phyloP scores from a whole-genome alignment of 352 stramenopile species.

The Phytophthora sansomeana region DNA sequence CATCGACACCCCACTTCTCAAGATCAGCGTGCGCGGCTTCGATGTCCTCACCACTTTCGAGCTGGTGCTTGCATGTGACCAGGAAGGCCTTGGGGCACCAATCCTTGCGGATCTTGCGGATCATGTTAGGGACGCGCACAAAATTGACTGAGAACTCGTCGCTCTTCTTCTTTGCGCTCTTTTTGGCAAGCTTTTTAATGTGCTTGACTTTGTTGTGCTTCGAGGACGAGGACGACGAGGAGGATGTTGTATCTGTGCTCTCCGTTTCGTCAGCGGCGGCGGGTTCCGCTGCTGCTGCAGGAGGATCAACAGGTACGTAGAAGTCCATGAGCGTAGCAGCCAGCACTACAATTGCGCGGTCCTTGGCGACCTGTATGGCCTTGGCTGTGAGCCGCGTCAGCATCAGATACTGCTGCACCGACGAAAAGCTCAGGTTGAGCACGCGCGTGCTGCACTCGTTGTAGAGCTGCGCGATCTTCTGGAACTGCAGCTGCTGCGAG shows the following conservation, averaged over 20 bases:
- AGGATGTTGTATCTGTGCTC: conserved; percentile 18
- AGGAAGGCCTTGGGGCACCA: conserved; percentile 86
- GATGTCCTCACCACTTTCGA: conserved; percentile 76
- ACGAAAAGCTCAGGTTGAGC: conserved; percentile 80
- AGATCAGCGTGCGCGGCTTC: conserved; percentile 73
- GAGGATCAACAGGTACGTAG: conserved; percentile 59
- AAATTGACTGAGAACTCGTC: conserved; percentile 84
- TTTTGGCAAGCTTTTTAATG: conserved; percentile 45
- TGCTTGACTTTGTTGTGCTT: conserved; percentile 39
- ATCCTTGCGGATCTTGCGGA: conserved; percentile 81
- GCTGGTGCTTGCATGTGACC: conserved; percentile 80
- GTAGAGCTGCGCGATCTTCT: conserved; percentile 72
- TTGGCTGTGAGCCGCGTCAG: conserved; percentile 67
- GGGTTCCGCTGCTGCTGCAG: conserved; percentile 20
- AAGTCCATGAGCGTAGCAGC: conserved; percentile 87
- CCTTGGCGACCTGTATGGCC: conserved; percentile 64
- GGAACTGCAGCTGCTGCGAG: conserved; percentile 68
- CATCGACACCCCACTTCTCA: conserved; percentile 84
- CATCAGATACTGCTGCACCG: conserved; percentile 86
- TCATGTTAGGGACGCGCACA: conserved; percentile 80
- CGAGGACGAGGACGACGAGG: conserved; percentile 26
- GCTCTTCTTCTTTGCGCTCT: conserved; percentile 50
- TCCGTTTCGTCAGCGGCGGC: conserved; percentile 4
- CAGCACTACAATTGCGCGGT: conserved; percentile 75
- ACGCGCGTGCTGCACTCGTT: conserved; percentile 70